Evolutionary conservation across 768 basidiomycete genomes (phyloP).

Genomic region (Favolaschia claudopus): DNA sequence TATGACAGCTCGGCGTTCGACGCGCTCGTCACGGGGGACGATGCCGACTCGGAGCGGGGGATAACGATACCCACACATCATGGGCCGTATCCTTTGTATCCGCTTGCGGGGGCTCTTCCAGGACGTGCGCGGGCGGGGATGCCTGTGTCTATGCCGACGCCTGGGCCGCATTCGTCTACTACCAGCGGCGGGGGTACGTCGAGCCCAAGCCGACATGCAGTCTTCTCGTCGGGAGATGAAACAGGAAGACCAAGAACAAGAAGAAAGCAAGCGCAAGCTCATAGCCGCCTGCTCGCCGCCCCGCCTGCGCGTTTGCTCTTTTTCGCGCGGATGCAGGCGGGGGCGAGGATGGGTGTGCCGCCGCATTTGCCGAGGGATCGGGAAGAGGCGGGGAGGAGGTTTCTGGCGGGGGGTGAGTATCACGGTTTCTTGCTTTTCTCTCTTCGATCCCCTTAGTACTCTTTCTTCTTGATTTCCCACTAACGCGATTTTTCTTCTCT

Average conservation of each 20-base stretch:
- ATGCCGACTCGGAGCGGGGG: no score
- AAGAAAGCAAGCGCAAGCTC: no score
- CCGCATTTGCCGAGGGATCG: conserved; percentile 14
- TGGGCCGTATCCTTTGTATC: conserved; percentile 13
- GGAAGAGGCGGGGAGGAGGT: conserved; percentile 32
- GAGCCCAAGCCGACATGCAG: no score
- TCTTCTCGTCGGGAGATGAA: no score
- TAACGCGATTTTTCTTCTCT: not conserved
- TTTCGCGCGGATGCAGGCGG: conserved; percentile 48
- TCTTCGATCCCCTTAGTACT: not conserved
- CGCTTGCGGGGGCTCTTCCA: not conserved
- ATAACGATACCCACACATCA: conserved; percentile 20
- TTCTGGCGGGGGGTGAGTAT: not conserved
- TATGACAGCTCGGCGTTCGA: not conserved
- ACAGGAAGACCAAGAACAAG: no score
- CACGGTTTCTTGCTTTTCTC: not conserved
- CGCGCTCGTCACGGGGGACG: not conserved
- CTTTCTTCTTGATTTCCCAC: not conserved
- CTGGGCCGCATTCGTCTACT: not conserved
- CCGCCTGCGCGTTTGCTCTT: conserved; percentile 53
- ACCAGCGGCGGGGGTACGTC: no score
- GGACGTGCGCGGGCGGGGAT: not conserved
- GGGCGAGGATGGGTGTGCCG: conserved; percentile 40
- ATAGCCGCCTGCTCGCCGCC: conserved; percentile 46
- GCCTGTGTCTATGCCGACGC: not conserved